Evolutionary conservation across 768 basidiomycete genomes (phyloP), one percentile per base, ranked within the genome.

Genomic region (Calocera cornea): DNA sequence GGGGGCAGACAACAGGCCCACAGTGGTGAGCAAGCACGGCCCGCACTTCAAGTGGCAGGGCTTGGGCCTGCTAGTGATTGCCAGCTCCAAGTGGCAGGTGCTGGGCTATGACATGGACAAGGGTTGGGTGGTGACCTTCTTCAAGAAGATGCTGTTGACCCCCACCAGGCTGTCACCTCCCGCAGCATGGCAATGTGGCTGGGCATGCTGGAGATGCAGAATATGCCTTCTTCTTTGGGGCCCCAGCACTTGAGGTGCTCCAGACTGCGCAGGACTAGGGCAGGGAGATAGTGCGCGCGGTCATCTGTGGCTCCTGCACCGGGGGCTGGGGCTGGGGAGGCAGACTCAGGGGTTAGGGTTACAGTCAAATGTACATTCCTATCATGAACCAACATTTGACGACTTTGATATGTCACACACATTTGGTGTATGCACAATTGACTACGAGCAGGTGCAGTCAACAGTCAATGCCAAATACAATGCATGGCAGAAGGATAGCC

Each of bases 351-450:
- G n/a, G n/a, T n/a, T n/a, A n/a, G n/a, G n/a, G n/a, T n/a, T n/a
- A n/a, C n/a, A n/a, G n/a, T n/a, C n/a, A n/a, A n/a, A n/a, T n/a
- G n/a, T n/a, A n/a, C n/a, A n/a, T n/a, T n/a, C n/a, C n/a, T n/a
- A n/a, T n/a, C n/a, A n/a, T n/a, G n/a, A n/a, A n/a, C n/a, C 93
- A 66, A 97, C 94, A n/a, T 98, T 99, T 74, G 97, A 99, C 77
- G 97, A 92, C 22, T 90, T 91, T 29, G 97, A 97, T 72, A 95
- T 92, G 11, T 87, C 89, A 72, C 92, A 89, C 71, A 85, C 85
- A 63, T 97, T 98, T 74, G 94, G 95, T 0, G 90, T 95, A 12
- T 94, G 92, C 74, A 84, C 95, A 49, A 88, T 99, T 72, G 92
- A 97, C 77, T 99, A 97, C 77, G 95, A 98, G 76, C 95, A 95